phyloP scores from a whole-genome alignment of 192 early-diverging fungal genomes.

The Allomyces arbusculus region DNA sequence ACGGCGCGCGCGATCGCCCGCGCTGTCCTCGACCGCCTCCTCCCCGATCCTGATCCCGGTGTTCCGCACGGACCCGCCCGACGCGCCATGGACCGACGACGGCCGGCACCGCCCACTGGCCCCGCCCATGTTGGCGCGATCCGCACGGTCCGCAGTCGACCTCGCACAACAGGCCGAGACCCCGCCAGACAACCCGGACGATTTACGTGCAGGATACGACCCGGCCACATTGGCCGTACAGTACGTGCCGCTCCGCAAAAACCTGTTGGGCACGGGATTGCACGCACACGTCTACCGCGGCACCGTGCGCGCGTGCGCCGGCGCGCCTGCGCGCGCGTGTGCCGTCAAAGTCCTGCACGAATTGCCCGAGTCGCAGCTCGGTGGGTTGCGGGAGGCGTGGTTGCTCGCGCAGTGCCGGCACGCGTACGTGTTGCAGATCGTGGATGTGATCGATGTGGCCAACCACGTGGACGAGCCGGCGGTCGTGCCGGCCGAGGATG shows the following conservation, averaged over 20 bases:
- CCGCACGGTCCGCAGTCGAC: no score
- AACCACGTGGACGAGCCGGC: neutral
- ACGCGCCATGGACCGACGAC: neutral
- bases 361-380: neutral
- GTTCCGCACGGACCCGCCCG: neutral
- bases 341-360: neutral
- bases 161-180: no score
- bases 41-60: neutral
- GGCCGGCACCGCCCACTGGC: no score
- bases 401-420: neutral
- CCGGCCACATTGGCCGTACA: neutral
- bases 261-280: neutral
- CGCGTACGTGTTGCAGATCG: neutral
- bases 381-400: neutral
- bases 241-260: neutral
- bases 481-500: neutral
- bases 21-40: neutral
- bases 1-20: no score
- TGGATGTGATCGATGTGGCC: neutral
- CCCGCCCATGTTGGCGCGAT: no score
- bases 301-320: neutral
- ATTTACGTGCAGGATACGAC: neutral
- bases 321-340: neutral
- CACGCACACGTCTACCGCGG: neutral
- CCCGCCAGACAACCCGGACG: no score